phyloP scores from a whole-genome alignment of 495 filamentous ascomycete species.

The Podospora didyma region DNA sequence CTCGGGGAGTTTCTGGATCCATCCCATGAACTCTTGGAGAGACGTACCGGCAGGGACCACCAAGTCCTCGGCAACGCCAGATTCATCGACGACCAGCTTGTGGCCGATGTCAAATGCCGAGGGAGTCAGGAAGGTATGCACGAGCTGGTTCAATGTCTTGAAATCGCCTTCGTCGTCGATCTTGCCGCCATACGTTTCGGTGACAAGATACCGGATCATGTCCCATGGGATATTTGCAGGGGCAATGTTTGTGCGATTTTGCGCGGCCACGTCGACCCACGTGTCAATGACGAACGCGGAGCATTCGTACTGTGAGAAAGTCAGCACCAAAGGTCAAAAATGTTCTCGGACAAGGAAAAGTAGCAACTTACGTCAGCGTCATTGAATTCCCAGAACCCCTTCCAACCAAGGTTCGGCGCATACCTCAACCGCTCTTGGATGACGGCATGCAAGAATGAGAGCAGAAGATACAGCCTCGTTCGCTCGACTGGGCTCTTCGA shows the following conservation, averaged over 20 bases:
- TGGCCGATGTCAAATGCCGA: constrained; percentile 87
- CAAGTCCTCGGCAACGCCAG: constrained; percentile 43
- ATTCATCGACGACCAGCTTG: constrained; percentile 66
- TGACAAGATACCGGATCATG: constrained; percentile 87
- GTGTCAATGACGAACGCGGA: constrained; percentile 92
- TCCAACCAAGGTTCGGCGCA: constrained; percentile 92
- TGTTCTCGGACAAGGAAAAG: not conserved
- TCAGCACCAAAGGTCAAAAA: constrained; percentile 6
- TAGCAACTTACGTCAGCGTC: constrained; percentile 85
- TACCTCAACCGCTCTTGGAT: constrained; percentile 95
- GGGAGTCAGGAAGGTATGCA: constrained; percentile 73
- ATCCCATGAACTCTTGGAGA: constrained; percentile 81
- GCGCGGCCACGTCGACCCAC: constrained; percentile 81
- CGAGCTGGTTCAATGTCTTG: constrained; percentile 62
- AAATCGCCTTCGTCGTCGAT: constrained; percentile 93
- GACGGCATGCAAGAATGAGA: constrained; percentile 94
- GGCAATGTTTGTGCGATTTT: constrained; percentile 84
- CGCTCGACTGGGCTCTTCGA: constrained; percentile 85
- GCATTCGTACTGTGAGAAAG: constrained; percentile 76
- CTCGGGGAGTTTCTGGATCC: constrained; percentile 90
- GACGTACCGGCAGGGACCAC: constrained; percentile 73
- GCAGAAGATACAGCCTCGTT: constrained; percentile 81
- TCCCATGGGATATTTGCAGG: constrained; percentile 95
- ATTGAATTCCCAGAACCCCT: constrained; percentile 99
- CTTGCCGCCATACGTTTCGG: constrained; percentile 96